Percentiles rank a stretch among this genome's conserved stretches.
phyloP scores from a whole-genome alignment of 192 early-diverging fungal species.

The Entomortierella lignicola region DNA sequence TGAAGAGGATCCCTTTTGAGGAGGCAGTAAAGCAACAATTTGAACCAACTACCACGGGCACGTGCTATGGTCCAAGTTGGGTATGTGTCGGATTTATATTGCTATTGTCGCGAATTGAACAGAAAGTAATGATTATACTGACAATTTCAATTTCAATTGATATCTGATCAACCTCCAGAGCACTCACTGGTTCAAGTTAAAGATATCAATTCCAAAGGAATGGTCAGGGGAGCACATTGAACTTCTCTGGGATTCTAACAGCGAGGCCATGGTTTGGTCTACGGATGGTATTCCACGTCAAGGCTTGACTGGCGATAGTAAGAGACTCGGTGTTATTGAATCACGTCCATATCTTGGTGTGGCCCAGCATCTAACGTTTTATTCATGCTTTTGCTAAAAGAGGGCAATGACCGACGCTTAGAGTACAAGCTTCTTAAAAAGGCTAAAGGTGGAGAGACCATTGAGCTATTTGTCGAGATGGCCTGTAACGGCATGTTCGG shows the following conservation, averaged over 20 bases:
- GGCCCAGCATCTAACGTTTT: not conserved
- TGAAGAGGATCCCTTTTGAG: slow-evolving; percentile 77
- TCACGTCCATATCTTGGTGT: slow-evolving; percentile 1
- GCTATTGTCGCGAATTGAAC: not conserved
- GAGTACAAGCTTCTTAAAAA: slow-evolving; percentile 63
- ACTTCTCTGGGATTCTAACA: slow-evolving; percentile 87
- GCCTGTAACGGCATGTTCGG: slow-evolving; percentile 97
- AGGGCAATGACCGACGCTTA: slow-evolving; percentile 59
- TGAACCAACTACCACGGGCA: slow-evolving; percentile 74
- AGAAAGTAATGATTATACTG: slow-evolving; percentile 58
- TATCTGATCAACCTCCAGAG: slow-evolving; percentile 52
- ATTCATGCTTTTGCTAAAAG: slow-evolving; percentile 20
- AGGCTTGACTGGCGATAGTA: slow-evolving; percentile 91
- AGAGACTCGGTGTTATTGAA: not conserved
- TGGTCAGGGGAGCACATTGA: slow-evolving; percentile 83
- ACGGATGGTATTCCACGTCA: slow-evolving; percentile 82
- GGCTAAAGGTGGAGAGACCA: slow-evolving; percentile 63
- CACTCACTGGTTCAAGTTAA: slow-evolving; percentile 81
- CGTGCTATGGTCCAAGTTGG: slow-evolving; percentile 89
- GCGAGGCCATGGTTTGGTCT: slow-evolving; percentile 94
- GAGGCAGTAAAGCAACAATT: slow-evolving; percentile 81
- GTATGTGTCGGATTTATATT: slow-evolving; percentile 39
- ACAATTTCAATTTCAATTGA: too few relatives aligned
- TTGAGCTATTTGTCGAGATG: slow-evolving; percentile 88
- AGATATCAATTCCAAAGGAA: slow-evolving; percentile 74